Evolutionary conservation across 306 rosid genomes (phyloP).

Genomic region (Fragaria ananassa): DNA sequence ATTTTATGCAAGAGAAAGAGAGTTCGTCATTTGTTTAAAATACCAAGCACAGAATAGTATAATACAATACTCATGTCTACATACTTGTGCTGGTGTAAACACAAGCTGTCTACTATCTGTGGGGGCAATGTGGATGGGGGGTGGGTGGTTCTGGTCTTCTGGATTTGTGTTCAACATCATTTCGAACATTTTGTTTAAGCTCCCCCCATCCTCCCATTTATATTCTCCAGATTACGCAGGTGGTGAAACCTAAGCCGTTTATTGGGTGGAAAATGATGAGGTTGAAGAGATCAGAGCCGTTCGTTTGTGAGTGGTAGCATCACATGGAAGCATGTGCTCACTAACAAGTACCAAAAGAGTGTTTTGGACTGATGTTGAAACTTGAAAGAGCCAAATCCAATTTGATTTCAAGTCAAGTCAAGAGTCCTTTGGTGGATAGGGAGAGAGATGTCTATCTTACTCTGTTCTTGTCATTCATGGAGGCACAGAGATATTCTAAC

Average conservation of each 20-base stretch:
- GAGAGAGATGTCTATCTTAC: constrained; percentile 7
- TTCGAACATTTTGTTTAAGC: constrained; percentile 21
- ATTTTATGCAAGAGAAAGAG: too few relatives aligned
- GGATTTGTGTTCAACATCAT: constrained; percentile 27
- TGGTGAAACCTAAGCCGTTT: constrained; percentile 29
- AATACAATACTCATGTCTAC: constrained; percentile 9
- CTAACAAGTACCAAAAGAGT: constrained; percentile 36
- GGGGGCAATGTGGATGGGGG: constrained; percentile 12
- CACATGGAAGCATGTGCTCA: constrained; percentile 73
- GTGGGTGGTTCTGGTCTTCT: constrained; percentile 13
- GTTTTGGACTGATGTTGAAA: constrained; percentile 52
- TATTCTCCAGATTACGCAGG: neutral
- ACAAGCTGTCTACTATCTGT: constrained; percentile 27
- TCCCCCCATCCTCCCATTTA: neutral
- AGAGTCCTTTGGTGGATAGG: constrained; percentile 21
- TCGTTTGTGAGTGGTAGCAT: constrained; percentile 23
- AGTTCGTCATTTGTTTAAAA: neutral
- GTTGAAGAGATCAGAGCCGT: constrained; percentile 27
- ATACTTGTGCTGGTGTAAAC: constrained; percentile 26
- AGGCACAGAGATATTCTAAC: neutral
- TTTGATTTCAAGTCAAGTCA: constrained; percentile 47
- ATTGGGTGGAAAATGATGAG: constrained; percentile 3
- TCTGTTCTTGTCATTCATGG: constrained; percentile 11
- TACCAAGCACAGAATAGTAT: constrained; percentile 24
- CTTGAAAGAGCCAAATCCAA: constrained; percentile 35